A percentile compares a stretch with the other conserved stretches of the same genome.
phyloP scores from a whole-genome alignment of 1,139 yeast species.

The Diutina catenulata region DNA sequence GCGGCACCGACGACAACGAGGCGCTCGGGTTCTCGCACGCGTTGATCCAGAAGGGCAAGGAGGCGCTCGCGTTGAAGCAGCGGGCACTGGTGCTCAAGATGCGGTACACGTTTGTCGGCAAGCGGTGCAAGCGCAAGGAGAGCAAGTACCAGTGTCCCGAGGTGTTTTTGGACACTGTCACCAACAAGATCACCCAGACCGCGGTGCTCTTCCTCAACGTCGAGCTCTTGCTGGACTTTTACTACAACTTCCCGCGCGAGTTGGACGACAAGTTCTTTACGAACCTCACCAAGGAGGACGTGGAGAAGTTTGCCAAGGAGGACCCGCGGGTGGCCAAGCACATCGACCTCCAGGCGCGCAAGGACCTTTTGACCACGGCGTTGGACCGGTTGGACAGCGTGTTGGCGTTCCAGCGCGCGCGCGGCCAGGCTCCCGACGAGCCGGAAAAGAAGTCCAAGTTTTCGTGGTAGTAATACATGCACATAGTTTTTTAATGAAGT shows the following conservation, averaged over 20 bases:
- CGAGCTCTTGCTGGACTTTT: conserved; percentile 86
- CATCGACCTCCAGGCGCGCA: conserved; percentile 86
- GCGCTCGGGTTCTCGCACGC: conserved; percentile 69
- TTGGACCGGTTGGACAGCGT: conserved; percentile 80
- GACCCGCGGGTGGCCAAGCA: conserved; percentile 86
- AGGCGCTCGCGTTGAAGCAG: conserved; percentile 73
- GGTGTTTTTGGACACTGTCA: conserved; percentile 82
- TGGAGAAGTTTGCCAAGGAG: conserved; percentile 86
- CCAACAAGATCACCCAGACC: conserved; percentile 83
- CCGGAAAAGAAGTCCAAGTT: neutral
- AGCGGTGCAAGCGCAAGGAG: conserved; percentile 61
- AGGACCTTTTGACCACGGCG: conserved; percentile 78
- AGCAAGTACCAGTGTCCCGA: conserved; percentile 92
- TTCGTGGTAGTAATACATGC: no score
- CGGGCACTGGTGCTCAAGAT: conserved; percentile 61
- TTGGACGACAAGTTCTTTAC: conserved; percentile 65
- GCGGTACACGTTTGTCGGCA: conserved; percentile 64
- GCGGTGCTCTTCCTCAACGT: conserved; percentile 90
- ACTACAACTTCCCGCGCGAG: conserved; percentile 92
- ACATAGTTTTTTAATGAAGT: no score
- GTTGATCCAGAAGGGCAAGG: conserved; percentile 63
- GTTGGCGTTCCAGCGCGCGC: conserved; percentile 10
- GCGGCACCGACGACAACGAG: conserved; percentile 38
- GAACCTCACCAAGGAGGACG: conserved; percentile 57
- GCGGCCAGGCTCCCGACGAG: conserved; percentile 1